These are phyloP conservation scores for Cercospora janseana DNA, from an alignment of 2,329 filamentous ascomycete species.

Conservation along the genomic window DNA sequence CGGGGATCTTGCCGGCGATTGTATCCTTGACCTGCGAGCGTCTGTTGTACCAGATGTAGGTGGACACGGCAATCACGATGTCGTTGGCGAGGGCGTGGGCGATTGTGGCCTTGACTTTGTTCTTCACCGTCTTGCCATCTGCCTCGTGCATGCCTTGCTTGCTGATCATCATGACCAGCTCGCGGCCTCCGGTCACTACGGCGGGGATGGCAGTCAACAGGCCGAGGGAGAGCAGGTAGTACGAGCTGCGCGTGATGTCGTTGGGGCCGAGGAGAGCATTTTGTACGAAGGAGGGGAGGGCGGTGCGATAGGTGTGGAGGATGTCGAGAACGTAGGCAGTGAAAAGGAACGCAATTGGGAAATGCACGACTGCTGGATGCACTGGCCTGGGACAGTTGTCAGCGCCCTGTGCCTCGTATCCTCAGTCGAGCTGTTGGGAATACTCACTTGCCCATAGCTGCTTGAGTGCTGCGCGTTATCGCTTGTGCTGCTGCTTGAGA, in stretches of 20 bases:
- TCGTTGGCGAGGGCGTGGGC: slow-evolving; percentile 47
- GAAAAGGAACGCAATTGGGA: slow-evolving; percentile 48
- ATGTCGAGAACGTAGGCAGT: slow-evolving; percentile 46
- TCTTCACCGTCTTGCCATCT: slow-evolving; percentile 38
- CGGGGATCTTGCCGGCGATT: slow-evolving; percentile 31
- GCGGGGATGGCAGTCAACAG: slow-evolving; percentile 38
- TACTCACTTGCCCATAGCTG: slow-evolving; percentile 24
- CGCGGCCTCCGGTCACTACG: slow-evolving; percentile 36
- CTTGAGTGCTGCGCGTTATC: not conserved
- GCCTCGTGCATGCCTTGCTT: slow-evolving; percentile 44
- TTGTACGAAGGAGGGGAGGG: slow-evolving; percentile 33
- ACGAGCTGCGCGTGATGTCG: slow-evolving; percentile 43
- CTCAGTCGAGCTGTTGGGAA: not conserved
- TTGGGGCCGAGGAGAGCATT: slow-evolving; percentile 37
- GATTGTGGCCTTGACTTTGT: slow-evolving; percentile 44
- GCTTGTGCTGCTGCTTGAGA: not conserved
- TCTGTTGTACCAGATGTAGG: slow-evolving; percentile 45
- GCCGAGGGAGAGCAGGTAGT: slow-evolving; percentile 47
- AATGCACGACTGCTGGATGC: slow-evolving; percentile 50
- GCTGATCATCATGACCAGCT: slow-evolving; percentile 44
- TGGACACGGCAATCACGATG: slow-evolving; percentile 40
- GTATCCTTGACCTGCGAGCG: slow-evolving; percentile 33
- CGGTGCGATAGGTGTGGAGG: slow-evolving; percentile 37
- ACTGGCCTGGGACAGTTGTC: slow-evolving; percentile 37
- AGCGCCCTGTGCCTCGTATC: not conserved